Conservation (phyloP, 2,329 filamentous ascomycete genomes). For the Fusarium sp. region DNA sequence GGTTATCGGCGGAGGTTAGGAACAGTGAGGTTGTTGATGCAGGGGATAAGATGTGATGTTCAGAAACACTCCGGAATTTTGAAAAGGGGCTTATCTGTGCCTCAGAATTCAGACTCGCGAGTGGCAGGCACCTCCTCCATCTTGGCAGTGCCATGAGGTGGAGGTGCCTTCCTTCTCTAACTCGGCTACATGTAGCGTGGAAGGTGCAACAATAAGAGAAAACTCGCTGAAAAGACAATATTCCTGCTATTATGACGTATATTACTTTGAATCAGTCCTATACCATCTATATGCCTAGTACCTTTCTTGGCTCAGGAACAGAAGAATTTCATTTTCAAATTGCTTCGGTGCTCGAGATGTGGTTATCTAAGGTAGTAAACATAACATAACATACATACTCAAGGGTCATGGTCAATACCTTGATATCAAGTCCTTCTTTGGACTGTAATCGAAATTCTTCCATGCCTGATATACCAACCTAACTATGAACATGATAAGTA, state of each 20-base stretch:
- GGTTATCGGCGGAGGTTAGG: no score
- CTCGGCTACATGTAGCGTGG: background rate
- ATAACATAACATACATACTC: background rate
- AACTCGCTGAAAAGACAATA: background rate
- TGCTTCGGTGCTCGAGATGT: background rate
- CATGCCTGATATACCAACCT: background rate
- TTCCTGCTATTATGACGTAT: background rate
- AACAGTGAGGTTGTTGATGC: background rate
- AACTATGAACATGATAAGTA: background rate
- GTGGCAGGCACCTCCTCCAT: background rate
- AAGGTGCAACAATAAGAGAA: constrained; percentile 10
- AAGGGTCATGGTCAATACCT: background rate
- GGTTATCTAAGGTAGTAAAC: no score
- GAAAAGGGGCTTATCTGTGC: background rate
- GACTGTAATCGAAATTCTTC: background rate
- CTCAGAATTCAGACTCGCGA: background rate
- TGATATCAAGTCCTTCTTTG: background rate
- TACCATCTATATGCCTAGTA: background rate
- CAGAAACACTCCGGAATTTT: background rate
- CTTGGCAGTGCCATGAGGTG: background rate
- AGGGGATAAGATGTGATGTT: background rate
- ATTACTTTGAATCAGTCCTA: background rate
- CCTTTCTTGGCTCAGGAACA: background rate
- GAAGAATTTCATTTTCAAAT: background rate
- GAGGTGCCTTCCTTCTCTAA: background rate